Conservation (phyloP, 495 filamentous ascomycete species). For the Cetradonia linearis region DNA sequence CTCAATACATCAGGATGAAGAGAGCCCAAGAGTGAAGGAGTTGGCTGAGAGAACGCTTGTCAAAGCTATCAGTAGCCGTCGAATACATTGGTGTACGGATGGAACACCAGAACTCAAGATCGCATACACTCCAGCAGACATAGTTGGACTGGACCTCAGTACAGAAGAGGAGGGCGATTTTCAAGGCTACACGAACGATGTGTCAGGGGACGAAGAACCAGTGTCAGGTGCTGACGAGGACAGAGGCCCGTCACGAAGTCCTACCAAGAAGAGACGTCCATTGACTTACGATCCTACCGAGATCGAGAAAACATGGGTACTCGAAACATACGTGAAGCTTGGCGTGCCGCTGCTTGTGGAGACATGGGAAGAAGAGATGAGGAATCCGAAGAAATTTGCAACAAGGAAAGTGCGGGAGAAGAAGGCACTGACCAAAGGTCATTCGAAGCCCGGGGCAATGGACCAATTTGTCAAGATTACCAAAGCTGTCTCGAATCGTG, state of each 20-base stretch:
- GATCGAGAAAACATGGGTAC: slow-evolving; percentile 63
- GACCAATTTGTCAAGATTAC: slow-evolving; percentile 22
- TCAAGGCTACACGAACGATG: slow-evolving; percentile 37
- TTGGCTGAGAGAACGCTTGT: slow-evolving; percentile 43
- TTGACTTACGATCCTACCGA: slow-evolving; percentile 57
- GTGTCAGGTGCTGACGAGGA: slow-evolving; percentile 25
- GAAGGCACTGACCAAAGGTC: neutral
- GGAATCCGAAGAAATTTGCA: slow-evolving; percentile 39
- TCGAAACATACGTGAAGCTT: slow-evolving; percentile 57
- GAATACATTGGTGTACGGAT: slow-evolving; percentile 65
- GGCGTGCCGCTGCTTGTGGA: slow-evolving; percentile 64
- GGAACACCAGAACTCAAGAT: slow-evolving; percentile 65
- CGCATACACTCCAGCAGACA: slow-evolving; percentile 61
- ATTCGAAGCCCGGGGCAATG: slow-evolving; percentile 9
- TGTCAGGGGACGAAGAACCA: slow-evolving; percentile 34
- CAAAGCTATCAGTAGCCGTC: slow-evolving; percentile 50
- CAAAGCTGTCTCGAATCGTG: slow-evolving; percentile 13
- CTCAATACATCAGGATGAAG: slow-evolving; percentile 26
- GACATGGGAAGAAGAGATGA: slow-evolving; percentile 61
- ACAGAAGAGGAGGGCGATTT: slow-evolving; percentile 52
- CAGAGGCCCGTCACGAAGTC: slow-evolving; percentile 26
- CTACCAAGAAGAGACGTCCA: slow-evolving; percentile 45
- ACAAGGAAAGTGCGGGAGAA: slow-evolving; percentile 24
- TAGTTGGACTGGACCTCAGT: slow-evolving; percentile 67
- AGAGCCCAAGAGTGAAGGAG: slow-evolving; percentile 34